Conservation (phyloP, 768 basidiomycete genomes). For the Suillus variegatus region DNA sequence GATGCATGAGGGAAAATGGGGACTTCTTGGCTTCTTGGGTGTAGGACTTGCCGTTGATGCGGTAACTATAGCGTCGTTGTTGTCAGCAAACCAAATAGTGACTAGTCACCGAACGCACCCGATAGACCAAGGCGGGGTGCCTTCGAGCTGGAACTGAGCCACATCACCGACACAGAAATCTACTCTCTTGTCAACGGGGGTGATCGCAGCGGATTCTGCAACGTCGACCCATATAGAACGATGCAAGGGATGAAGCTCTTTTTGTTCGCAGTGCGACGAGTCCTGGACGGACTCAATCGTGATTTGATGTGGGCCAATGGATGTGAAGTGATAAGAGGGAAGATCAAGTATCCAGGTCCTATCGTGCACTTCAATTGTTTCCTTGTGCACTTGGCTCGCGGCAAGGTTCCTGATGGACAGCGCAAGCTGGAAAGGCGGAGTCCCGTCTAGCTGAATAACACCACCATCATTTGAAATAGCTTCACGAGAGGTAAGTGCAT, state of each 20-base stretch:
- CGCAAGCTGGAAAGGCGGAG: slow-evolving; percentile 81
- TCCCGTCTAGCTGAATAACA: slow-evolving; percentile 71
- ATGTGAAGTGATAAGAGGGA: slow-evolving; percentile 70
- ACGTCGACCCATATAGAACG: slow-evolving; percentile 85
- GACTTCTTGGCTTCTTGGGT: slow-evolving; percentile 76
- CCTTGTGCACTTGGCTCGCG: slow-evolving; percentile 61
- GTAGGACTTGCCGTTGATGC: slow-evolving; percentile 73
- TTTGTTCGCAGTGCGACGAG: slow-evolving; percentile 79
- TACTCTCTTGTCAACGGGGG: slow-evolving; percentile 74
- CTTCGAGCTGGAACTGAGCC: slow-evolving; percentile 91
- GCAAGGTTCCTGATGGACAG: slow-evolving; percentile 78
- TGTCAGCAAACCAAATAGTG: slow-evolving; percentile 10
- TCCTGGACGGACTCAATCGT: slow-evolving; percentile 79
- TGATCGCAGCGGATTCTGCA: slow-evolving; percentile 93
- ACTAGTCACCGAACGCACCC: slow-evolving; percentile 49
- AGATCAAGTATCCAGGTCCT: slow-evolving; percentile 71
- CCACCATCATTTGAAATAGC: slow-evolving; percentile 52
- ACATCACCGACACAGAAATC: slow-evolving; percentile 92
- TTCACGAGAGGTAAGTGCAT: slow-evolving; percentile 60
- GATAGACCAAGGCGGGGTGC: slow-evolving; percentile 90
- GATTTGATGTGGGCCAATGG: slow-evolving; percentile 81
- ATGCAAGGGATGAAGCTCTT: slow-evolving; percentile 57
- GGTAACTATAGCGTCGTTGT: slow-evolving; percentile 55
- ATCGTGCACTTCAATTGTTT: slow-evolving; percentile 52
- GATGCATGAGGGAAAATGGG: slow-evolving; percentile 84